Evolutionary conservation across 371 early-diverging fungal species (phyloP).

Genomic region (Funneliformis caledonium): DNA sequence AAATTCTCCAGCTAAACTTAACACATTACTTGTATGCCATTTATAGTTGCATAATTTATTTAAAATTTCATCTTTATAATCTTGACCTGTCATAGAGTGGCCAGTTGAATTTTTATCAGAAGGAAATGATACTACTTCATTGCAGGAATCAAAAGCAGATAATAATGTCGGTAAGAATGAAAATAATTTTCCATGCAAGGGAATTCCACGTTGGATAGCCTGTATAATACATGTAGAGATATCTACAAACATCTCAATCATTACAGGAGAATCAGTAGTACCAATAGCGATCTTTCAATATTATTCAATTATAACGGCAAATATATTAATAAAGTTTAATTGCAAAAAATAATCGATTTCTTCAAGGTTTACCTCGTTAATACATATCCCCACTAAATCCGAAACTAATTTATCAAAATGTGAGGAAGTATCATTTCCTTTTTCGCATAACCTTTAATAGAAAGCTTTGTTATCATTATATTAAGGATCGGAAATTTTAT

Average conservation of each 20-base stretch:
- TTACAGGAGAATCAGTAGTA: neutral
- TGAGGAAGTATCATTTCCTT: conserved; percentile 19
- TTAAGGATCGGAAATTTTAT: neutral
- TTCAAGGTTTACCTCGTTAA: conserved; percentile 17
- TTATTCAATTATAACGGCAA: neutral
- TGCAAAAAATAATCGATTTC: neutral
- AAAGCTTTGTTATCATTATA: neutral
- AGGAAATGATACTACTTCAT: neutral
- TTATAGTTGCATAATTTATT: conserved; percentile 16
- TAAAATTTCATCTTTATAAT: conserved; percentile 37
- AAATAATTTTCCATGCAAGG: conserved; percentile 32
- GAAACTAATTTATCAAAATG: conserved; percentile 19
- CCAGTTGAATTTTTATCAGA: neutral
- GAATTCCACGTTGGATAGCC: neutral
- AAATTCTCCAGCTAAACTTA: conserved; percentile 29
- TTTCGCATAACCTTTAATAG: conserved; percentile 28
- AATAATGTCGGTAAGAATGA: conserved; percentile 26
- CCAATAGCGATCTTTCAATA: neutral
- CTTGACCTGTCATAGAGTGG: neutral
- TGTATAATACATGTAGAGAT: conserved; percentile 17
- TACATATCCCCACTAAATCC: conserved; percentile 26
- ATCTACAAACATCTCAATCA: conserved; percentile 21
- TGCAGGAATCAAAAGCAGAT: neutral
- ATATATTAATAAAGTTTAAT: neutral
- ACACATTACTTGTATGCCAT: conserved; percentile 28